Percentiles rank a stretch among this genome's conserved stretches.
Conservation (phyloP, 1,284 basidiomycete species). For the Coniferiporia sulphurascens region DNA sequence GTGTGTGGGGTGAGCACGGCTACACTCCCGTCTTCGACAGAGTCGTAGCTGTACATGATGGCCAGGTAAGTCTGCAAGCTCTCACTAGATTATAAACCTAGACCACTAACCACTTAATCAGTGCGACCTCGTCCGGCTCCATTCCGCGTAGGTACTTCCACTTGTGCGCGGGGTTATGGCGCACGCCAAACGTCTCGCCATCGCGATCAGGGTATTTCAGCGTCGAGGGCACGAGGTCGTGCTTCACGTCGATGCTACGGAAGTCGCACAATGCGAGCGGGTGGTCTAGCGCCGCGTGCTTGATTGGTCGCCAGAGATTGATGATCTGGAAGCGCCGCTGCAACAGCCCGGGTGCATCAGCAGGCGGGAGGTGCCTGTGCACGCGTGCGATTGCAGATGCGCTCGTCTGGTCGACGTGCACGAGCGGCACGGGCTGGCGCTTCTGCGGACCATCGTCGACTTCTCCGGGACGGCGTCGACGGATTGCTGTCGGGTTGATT, state of each 20-base stretch:
- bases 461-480: constrained; percentile 34
- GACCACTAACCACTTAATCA: constrained; percentile 60
- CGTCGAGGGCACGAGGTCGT: constrained; percentile 45
- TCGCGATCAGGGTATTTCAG: constrained; percentile 48
- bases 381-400: constrained; percentile 25
- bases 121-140: constrained; percentile 54
- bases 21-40: constrained; percentile 33
- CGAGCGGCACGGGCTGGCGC: constrained; percentile 39
- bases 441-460: constrained; percentile 32
- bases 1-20: constrained; percentile 42
- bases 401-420: constrained; percentile 26
- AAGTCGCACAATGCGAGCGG: constrained; percentile 63
- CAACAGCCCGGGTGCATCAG: constrained; percentile 21
- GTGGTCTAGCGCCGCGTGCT: constrained; percentile 47
- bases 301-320: constrained; percentile 66
- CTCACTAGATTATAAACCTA: background rate
- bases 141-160: constrained; percentile 65
- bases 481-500: constrained; percentile 31
- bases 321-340: constrained; percentile 32
- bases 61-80: background rate
- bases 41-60: constrained; percentile 29
- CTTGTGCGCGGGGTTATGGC: constrained; percentile 45
- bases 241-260: constrained; percentile 41
- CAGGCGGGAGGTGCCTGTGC: constrained; percentile 24
- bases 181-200: constrained; percentile 55